Evolutionary conservation across 1,284 basidiomycete genomes (phyloP), one percentile per base, ranked within the genome.

Genomic region (Rhodotorula sp.): DNA sequence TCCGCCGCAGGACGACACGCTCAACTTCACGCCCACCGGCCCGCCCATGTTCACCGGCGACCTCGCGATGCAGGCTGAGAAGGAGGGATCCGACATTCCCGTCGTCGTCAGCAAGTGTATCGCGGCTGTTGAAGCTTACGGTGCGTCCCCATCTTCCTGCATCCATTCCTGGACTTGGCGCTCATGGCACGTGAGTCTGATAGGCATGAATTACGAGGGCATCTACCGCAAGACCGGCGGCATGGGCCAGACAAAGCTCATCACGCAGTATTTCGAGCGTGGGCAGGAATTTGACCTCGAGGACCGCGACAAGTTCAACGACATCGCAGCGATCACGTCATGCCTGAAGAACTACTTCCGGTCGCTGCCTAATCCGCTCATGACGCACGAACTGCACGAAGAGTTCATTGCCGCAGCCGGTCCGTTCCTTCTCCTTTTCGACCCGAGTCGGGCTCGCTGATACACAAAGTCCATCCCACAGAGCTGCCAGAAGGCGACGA

Each of bases 211-310:
- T 72, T 92, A 92, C 77, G 92, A 95, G 80, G 92, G 95, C 20
- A 93, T 99, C 74, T 98, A 98, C 81, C 92, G 96, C 71, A 98
- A 98, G 83, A 92, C 91, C 0, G 96, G 96, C 30, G 96, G 96
- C 10, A 89, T 90, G 46, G 87, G 90, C 15, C 93, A 95, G 78
- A 90, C 92, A 58, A 95, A 95, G 81, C 86, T 86, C 68, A 97
- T 99, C 80, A 94, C 92, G 0, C 91, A 94, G 75, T 85, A 96
- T 47, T 99, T 99, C 77, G 96, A 99, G 78, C 87, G 90, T 53
- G 93, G 93, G 64, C 88, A 94, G 78, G 94, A 94, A 79, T 98
- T 99, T 79, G 91, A 99, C 79, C 85, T 99, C 54, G 84, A 85
- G 64, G 92, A 99, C 79, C 82, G 85, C 10, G 90, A 98, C 76